Evolutionary conservation across 768 basidiomycete genomes (phyloP), one percentile per base, ranked within the genome.

Genomic region (Phanerodontia chrysosporium): DNA sequence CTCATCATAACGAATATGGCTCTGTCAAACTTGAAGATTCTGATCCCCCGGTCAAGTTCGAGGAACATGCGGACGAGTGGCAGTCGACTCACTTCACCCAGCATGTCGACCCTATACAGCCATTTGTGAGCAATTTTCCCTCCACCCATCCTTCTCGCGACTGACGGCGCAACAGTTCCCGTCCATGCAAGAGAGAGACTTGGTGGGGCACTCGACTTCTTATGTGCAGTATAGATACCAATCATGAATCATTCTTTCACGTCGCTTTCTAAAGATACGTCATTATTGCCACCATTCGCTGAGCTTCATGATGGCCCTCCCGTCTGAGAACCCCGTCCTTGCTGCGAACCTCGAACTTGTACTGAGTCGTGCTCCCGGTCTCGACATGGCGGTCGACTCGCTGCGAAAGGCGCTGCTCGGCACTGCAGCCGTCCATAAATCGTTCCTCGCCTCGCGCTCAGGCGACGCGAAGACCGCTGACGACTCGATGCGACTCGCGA

Each of bases 101-200:
- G 27, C 75, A 80, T 21, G 64, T 80, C 52, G 81, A 85, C 64
- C 75, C 81, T 14, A 76, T 86, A 68, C 85, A 89, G 48, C 70
- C 86, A 58, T 90, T 83, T 70, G 89, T 91, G 72, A 75, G 86
- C 74, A 4, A 35, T 46, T 36, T 54, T 57, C 45, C 49, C 58
- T 48, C 24, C 3, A 24, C 36, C 30, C 10, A 22, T 27, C 30
- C n/a, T 56, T 51, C 29, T 58, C 21, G 48, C 49, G 32, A n/a
- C 21, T 57, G 55, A 42, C 42, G 24, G 22, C 2, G 32, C 29
- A 44, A n/a, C 59, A 77, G 74, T 77, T 74, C 66, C 73, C 69
- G 57, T 67, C 70, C 61, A 67, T 68, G 42, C 80, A 81, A 68
- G 81, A 81, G 64, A 76, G 80, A 71, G 74, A 70, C 62, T 63